Base-by-base conservation (phyloP, 78 protist species). In the Paratrimastix pyriformis region DNA sequence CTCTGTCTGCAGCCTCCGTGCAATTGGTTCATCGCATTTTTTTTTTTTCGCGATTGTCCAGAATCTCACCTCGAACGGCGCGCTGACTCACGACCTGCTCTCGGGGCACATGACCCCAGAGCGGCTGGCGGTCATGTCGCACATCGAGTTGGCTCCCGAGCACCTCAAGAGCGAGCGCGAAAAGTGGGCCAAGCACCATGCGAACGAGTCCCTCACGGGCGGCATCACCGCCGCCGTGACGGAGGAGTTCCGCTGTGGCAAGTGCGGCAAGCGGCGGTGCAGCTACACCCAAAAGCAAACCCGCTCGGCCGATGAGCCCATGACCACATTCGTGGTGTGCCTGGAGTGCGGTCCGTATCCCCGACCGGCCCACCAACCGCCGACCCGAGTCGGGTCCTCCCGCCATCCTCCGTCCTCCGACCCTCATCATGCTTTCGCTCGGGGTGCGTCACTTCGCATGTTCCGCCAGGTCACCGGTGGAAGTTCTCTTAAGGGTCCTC, bases 301-400 rank as follows among this genome's bases (percentile, higher is more conserved):
- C 18, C 18, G 69, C n/a, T 65, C 69, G 21, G 21, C 69, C 21
- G 69, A 65, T 65, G 69, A 65, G 21, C 69, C 69, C 21, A 38
- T 38, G 33, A 65, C 69, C 45, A 24, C 40, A 40, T 65, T 40
- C 21, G 69, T 65, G 21, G 21, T 21, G 21, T 52, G 57, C 57
- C 21, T 52, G 21, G 57, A 52, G 21, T 52, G 57, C 57, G 57
- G 57, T n/a, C n/a, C n/a, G n/a, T n/a, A n/a, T n/a, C n/a, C n/a
- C n/a, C n/a, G n/a, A n/a, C n/a, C n/a, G n/a, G n/a, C n/a, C n/a
- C n/a, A n/a, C n/a, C n/a, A n/a, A n/a, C n/a, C n/a, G n/a, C n/a
- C n/a, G n/a, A n/a, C n/a, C n/a, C n/a, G n/a, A n/a, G n/a, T n/a
- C n/a, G n/a, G n/a, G n/a, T n/a, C n/a, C n/a, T n/a, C n/a, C n/a